A percentile compares a stretch with the other conserved stretches of the same genome.
Evolutionary conservation across 2,329 filamentous ascomycete species (phyloP).

Genomic region (Botrytis paeoniae): DNA sequence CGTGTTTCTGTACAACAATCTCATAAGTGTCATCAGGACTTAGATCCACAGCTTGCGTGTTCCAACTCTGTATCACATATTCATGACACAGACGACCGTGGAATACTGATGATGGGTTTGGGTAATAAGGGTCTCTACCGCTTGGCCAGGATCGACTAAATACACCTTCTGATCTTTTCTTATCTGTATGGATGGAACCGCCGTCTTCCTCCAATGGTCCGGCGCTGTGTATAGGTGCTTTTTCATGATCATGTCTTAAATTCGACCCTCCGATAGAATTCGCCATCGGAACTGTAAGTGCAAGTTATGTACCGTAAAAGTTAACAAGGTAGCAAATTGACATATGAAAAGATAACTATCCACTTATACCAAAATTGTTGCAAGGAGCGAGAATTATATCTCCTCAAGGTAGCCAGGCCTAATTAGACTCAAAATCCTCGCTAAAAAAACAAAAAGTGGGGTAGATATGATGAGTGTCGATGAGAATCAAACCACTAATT

Average conservation of each 20-base stretch:
- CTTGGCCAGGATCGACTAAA: background rate
- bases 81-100: background rate
- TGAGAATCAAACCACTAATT: background rate
- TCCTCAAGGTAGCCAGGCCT: background rate
- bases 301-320: background rate
- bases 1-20: background rate
- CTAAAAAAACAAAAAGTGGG: background rate
- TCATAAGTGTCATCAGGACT: background rate
- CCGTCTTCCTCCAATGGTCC: background rate
- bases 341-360: background rate
- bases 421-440: background rate
- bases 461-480: background rate
- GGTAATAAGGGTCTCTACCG: background rate
- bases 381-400: background rate
- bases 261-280: background rate
- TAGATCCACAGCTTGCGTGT: background rate
- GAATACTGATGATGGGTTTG: background rate
- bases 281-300: background rate
- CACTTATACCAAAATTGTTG: background rate
- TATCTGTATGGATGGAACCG: background rate
- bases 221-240: background rate
- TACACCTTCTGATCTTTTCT: background rate
- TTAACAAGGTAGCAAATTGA: background rate
- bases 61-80: background rate
- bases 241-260: background rate